Evolutionary conservation across 345 rosid species (phyloP), one percentile per base, ranked within the genome.

Genomic region (Syzygium oleosum): DNA sequence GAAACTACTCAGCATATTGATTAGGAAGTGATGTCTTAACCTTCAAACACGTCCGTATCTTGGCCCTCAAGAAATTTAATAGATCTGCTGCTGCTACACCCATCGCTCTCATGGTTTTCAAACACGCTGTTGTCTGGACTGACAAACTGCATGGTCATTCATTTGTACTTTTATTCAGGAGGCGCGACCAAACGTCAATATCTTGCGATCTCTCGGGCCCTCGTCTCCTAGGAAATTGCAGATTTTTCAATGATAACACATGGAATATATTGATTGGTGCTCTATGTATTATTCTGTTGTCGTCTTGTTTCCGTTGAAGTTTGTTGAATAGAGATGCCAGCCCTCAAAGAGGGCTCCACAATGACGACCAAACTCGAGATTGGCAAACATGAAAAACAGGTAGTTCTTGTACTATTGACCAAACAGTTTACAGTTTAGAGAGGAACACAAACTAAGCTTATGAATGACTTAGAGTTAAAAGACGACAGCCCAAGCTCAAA

Each of bases 1-100:
- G 90, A 91, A 91, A 84, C 54, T 90, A 73, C 90, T 63, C 10
- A 59, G 91, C 59, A 87, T 65, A 56, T 51, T 84, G 31, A 51
- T 52, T 16, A 27, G 54, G 73, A 61, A n/a, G 73, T 14, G 31
- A 12, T n/a, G 73, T 61, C 73, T n/a, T n/a, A n/a, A n/a, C 73
- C 73, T n/a, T 61, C 73, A 61, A n/a, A n/a, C 73, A n/a, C 73
- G 73, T n/a, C 73, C 17, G 2, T 1, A n/a, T 61, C 9, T 61
- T n/a, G 73, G 38, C 73, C 73, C 31, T 61, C 3, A n/a, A 61
- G 9, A 61, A 61, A 61, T 61, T 31, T 4, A 61, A 61, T n/a
- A n/a, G 73, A 61, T 61, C 73, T n/a, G 73, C n/a, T n/a, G 73
- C 38, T n/a, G 19, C 73, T 61, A 61, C 73, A 61, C 38, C 73